Percentiles rank a stretch among this genome's conserved stretches.
These are phyloP conservation scores for Leccinum imitatum DNA, from an alignment of 768 basidiomycete species.

Conservation along the genomic window DNA sequence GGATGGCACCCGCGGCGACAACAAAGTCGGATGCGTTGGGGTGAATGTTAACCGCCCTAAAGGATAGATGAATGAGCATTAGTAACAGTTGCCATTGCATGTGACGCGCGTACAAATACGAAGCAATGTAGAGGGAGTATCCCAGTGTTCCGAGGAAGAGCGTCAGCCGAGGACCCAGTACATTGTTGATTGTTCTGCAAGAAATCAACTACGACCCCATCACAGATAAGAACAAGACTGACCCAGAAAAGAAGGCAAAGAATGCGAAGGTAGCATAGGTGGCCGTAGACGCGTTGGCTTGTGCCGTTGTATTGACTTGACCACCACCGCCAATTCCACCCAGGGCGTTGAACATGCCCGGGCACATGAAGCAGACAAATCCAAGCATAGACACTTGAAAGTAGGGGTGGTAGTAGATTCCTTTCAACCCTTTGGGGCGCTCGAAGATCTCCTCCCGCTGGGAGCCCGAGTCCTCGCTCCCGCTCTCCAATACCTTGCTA, in stretches of 20 bases:
- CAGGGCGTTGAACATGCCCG: conserved; percentile 77
- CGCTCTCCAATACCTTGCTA: conserved; percentile 25
- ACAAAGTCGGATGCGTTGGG: conserved; percentile 59
- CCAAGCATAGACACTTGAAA: conserved; percentile 56
- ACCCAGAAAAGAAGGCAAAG: conserved; percentile 72
- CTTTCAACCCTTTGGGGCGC: conserved; percentile 51
- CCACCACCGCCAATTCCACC: conserved; percentile 81
- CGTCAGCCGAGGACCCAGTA: conserved; percentile 72
- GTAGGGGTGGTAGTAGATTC: conserved; percentile 55
- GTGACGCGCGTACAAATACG: conserved; percentile 57
- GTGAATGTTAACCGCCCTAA: conserved; percentile 71
- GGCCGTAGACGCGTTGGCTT: conserved; percentile 68
- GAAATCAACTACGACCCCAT: background rate
- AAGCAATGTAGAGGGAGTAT: conserved; percentile 74
- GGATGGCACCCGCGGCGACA: conserved; percentile 67
- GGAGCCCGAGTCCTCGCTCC: conserved; percentile 31
- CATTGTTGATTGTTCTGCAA: conserved; percentile 73
- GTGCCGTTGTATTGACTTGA: conserved; percentile 61
- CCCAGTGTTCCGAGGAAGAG: conserved; percentile 73
- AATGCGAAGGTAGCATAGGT: conserved; percentile 65
- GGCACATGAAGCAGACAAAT: conserved; percentile 59
- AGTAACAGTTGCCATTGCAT: background rate
- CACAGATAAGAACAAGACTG: conserved; percentile 13
- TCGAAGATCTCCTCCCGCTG: conserved; percentile 36
- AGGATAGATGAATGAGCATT: background rate